Percentiles rank a stretch among this genome's conserved stretches.
These are phyloP conservation scores for Diplosphaera chodatii DNA, from an alignment of 139 green algal genomes.

Conservation along the genomic window DNA sequence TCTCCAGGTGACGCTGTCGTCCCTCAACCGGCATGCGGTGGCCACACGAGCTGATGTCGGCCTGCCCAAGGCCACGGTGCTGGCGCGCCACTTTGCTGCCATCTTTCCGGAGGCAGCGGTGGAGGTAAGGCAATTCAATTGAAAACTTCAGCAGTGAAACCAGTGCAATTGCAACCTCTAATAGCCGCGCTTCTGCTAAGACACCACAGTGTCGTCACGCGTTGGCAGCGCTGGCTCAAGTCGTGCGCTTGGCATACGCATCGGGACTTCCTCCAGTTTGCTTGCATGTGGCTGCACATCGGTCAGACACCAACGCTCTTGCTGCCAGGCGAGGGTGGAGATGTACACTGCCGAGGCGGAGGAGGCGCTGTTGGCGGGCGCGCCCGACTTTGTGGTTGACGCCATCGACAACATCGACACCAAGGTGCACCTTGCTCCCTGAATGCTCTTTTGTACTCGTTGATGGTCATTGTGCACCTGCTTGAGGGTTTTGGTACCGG, in stretches of 20 bases:
- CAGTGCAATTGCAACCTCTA: too few relatives aligned
- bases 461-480: too few relatives aligned
- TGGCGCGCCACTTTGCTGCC: slow-evolving; percentile 71
- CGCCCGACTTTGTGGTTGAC: slow-evolving; percentile 89
- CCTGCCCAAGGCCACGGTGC: slow-evolving; percentile 69
- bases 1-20: slow-evolving; percentile 79
- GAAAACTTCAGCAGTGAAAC: too few relatives aligned
- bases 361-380: slow-evolving; percentile 70
- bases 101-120: slow-evolving; percentile 86
- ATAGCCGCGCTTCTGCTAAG: too few relatives aligned
- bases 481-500: too few relatives aligned
- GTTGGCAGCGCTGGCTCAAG: too few relatives aligned
- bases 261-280: too few relatives aligned
- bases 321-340: slow-evolving; percentile 33
- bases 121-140: background rate
- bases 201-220: too few relatives aligned
- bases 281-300: too few relatives aligned
- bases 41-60: slow-evolving; percentile 90
- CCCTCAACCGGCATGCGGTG: slow-evolving; percentile 88
- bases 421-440: slow-evolving; percentile 63
- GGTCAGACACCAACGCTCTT: too few relatives aligned
- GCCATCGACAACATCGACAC: slow-evolving; percentile 99
- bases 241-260: too few relatives aligned
- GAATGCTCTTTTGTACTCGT: too few relatives aligned
- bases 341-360: slow-evolving; percentile 72